Conservation (phyloP, 768 basidiomycete species). For the Leucosporidium scottii region DNA sequence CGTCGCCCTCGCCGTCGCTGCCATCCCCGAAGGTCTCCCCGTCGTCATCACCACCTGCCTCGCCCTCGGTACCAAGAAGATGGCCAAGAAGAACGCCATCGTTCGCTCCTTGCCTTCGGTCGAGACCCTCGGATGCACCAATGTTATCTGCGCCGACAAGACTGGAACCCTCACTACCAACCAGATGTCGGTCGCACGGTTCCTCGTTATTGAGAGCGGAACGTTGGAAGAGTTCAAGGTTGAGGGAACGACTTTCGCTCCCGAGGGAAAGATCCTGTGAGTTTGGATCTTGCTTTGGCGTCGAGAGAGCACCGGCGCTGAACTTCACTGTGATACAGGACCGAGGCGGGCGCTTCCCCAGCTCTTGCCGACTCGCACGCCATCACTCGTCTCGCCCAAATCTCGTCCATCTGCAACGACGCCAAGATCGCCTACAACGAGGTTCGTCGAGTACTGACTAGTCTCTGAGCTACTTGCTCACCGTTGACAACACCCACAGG, state of each 20-base stretch:
- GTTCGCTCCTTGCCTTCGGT: constrained; percentile 93
- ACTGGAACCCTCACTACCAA: constrained; percentile 55
- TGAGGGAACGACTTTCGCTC: constrained; percentile 88
- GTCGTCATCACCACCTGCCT: constrained; percentile 96
- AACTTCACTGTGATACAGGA: neutral
- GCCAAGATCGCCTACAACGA: constrained; percentile 76
- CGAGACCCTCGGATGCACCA: constrained; percentile 94
- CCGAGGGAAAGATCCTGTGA: constrained; percentile 60
- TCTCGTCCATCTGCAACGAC: constrained; percentile 90
- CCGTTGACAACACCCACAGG: constrained; percentile 47
- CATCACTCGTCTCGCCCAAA: constrained; percentile 62
- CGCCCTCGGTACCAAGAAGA: constrained; percentile 95
- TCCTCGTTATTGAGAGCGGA: constrained; percentile 60
- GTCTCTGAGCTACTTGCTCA: neutral
- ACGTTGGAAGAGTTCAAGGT: constrained; percentile 64
- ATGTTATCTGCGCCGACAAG: constrained; percentile 98
- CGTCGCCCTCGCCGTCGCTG: constrained; percentile 95
- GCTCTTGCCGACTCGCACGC: constrained; percentile 19
- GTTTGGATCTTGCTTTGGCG: neutral
- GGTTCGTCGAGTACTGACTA: constrained; percentile 46
- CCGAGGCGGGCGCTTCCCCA: constrained; percentile 39
- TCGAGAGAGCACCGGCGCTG: neutral
- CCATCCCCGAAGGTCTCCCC: constrained; percentile 96
- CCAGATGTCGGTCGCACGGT: constrained; percentile 91
- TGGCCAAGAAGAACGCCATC: constrained; percentile 98